Evolutionary conservation across 305 asterid species (phyloP).

Genomic region (Stenogyne calaminthoides): DNA sequence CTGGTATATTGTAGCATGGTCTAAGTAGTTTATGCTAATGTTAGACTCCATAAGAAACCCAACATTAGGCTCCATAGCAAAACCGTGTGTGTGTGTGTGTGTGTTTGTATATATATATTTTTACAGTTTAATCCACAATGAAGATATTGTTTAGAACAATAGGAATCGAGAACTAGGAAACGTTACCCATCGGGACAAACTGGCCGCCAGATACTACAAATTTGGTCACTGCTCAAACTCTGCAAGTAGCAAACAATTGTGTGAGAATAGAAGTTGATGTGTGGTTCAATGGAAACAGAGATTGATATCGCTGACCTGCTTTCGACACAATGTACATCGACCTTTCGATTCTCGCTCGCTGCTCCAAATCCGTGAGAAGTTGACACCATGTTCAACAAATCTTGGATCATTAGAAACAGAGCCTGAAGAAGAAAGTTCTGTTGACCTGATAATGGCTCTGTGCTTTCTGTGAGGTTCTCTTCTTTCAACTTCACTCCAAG

Average conservation of each 20-base stretch:
- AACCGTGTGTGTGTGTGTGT: neutral
- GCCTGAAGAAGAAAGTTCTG: conserved; percentile 55
- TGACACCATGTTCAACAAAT: conserved; percentile 66
- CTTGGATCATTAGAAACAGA: conserved; percentile 56
- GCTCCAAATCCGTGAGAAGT: conserved; percentile 89
- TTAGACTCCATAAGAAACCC: neutral
- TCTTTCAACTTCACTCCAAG: conserved; percentile 48
- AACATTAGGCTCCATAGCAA: neutral
- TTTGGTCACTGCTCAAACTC: conserved; percentile 58
- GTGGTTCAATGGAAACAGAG: conserved; percentile 8
- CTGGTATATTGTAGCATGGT: neutral
- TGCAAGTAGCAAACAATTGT: conserved; percentile 31
- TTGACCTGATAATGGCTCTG: conserved; percentile 55
- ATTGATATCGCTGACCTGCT: conserved; percentile 56
- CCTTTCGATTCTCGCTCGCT: conserved; percentile 85
- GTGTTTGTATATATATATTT: neutral
- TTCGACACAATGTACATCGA: conserved; percentile 79
- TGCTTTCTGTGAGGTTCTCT: conserved; percentile 45
- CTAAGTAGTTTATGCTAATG: neutral
- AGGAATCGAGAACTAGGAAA: conserved; percentile 8
- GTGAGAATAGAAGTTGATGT: conserved; percentile 21
- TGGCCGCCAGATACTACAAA: conserved; percentile 96
- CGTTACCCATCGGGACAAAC: conserved; percentile 87
- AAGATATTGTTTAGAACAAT: neutral
- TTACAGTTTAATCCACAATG: neutral